phyloP scores from a whole-genome alignment of 768 basidiomycete genomes.

The Boletus rubroflammeus region DNA sequence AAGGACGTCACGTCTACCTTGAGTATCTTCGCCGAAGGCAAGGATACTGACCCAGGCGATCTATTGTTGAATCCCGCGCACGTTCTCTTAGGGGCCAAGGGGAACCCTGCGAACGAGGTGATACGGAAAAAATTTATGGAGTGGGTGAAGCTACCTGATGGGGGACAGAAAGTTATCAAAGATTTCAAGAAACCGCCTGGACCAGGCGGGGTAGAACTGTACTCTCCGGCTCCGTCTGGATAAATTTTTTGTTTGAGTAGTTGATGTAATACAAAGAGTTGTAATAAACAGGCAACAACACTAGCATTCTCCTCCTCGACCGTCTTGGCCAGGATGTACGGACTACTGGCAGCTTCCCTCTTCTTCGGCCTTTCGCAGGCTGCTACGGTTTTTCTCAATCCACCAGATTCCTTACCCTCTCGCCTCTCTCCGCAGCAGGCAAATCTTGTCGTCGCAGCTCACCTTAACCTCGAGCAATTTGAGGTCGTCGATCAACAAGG shows the following conservation, averaged over 20 bases:
- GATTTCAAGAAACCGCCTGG: conserved; percentile 33
- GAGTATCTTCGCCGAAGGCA: conserved; percentile 40
- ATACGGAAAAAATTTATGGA: conserved; percentile 39
- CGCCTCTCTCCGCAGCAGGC: conserved; percentile 50
- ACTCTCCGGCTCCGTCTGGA: conserved; percentile 28
- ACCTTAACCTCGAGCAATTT: conserved; percentile 68
- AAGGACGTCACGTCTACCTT: conserved; percentile 30
- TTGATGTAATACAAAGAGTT: background rate
- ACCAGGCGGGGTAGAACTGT: conserved; percentile 27
- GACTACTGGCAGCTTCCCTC: conserved; percentile 24
- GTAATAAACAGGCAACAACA: conserved; percentile 13
- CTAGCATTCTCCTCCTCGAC: background rate
- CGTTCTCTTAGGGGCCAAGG: conserved; percentile 37
- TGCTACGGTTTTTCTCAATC: conserved; percentile 58
- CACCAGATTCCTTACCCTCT: conserved; percentile 37
- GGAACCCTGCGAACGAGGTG: conserved; percentile 21
- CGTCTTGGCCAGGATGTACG: conserved; percentile 13
- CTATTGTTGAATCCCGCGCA: conserved; percentile 48
- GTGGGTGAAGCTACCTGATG: conserved; percentile 40
- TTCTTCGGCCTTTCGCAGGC: conserved; percentile 43
- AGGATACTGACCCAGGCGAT: conserved; percentile 36
- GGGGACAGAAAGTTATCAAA: conserved; percentile 43
- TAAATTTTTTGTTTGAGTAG: background rate
- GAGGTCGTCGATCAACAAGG: conserved; percentile 43
- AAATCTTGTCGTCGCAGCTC: conserved; percentile 58